These are phyloP conservation scores for Botrytis sinoallii DNA, from an alignment of 2,329 filamentous ascomycete genomes.

Conservation along the genomic window DNA sequence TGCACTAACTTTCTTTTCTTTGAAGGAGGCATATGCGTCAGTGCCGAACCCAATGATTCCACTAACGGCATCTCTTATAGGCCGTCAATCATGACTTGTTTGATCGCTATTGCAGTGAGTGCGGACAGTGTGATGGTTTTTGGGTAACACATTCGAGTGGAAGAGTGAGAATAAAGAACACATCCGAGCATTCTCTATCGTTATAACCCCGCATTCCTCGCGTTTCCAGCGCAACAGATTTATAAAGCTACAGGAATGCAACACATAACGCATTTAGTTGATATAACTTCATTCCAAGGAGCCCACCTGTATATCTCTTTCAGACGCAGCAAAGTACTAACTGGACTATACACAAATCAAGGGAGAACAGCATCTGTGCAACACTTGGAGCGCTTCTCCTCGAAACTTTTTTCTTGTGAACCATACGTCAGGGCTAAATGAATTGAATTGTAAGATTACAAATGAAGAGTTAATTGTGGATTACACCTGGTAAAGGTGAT, in stretches of 20 bases:
- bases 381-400: no score
- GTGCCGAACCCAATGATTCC: background rate
- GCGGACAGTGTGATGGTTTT: no score
- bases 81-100: background rate
- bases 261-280: background rate
- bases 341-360: no score
- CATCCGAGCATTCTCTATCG: background rate
- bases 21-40: conserved; percentile 1
- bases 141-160: background rate
- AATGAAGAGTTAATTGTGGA: background rate
- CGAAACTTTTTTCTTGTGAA: no score
- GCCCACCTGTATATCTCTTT: background rate
- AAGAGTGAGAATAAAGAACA: background rate
- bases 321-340: background rate
- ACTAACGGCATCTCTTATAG: background rate
- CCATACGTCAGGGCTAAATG: background rate
- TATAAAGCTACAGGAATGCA: conserved; percentile 5
- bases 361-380: no score
- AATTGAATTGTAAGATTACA: background rate
- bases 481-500: background rate
- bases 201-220: conserved; percentile 15
- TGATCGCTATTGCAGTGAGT: background rate
- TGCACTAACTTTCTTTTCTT: conserved; percentile 3
- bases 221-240: background rate
- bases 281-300: background rate